Evolutionary conservation across 1,284 basidiomycete genomes (phyloP).

Genomic region (Neonothopanus nambi): DNA sequence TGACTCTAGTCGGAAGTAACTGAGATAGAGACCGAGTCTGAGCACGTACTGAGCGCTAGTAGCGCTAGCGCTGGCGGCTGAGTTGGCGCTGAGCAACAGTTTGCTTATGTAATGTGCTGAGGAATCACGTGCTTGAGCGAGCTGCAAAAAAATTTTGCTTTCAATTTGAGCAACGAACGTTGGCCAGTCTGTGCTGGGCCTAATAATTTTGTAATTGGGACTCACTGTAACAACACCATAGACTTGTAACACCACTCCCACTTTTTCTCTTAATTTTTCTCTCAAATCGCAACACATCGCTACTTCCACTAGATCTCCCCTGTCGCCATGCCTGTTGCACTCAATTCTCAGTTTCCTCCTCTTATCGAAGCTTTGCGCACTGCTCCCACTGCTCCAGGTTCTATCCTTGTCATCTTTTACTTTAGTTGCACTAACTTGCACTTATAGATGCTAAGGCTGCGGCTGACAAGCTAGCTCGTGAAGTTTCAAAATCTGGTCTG

Average conservation of each 20-base stretch:
- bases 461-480: slow-evolving; percentile 73
- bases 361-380: slow-evolving; percentile 63
- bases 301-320: slow-evolving; percentile 50
- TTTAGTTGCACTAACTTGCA: slow-evolving; percentile 7
- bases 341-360: slow-evolving; percentile 46
- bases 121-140: too few relatives aligned
- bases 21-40: too few relatives aligned
- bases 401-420: slow-evolving; percentile 7
- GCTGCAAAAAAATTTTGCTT: too few relatives aligned
- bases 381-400: slow-evolving; percentile 75
- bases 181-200: neutral
- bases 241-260: neutral
- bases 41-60: too few relatives aligned
- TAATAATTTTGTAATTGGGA: neutral
- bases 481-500: slow-evolving; percentile 64
- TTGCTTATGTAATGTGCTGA: too few relatives aligned
- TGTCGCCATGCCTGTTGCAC: slow-evolving; percentile 45
- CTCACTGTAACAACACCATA: slow-evolving; percentile 13
- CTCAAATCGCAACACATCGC: slow-evolving; percentile 1
- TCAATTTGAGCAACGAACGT: too few relatives aligned
- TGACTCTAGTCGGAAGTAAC: too few relatives aligned
- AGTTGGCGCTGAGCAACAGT: too few relatives aligned
- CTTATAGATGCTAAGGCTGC: slow-evolving; percentile 74
- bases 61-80: too few relatives aligned
- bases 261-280: slow-evolving; percentile 8